Percentiles rank a stretch among this genome's conserved stretches.
Evolutionary conservation across 768 basidiomycete species (phyloP).

Genomic region (Auricularia heimuer): DNA sequence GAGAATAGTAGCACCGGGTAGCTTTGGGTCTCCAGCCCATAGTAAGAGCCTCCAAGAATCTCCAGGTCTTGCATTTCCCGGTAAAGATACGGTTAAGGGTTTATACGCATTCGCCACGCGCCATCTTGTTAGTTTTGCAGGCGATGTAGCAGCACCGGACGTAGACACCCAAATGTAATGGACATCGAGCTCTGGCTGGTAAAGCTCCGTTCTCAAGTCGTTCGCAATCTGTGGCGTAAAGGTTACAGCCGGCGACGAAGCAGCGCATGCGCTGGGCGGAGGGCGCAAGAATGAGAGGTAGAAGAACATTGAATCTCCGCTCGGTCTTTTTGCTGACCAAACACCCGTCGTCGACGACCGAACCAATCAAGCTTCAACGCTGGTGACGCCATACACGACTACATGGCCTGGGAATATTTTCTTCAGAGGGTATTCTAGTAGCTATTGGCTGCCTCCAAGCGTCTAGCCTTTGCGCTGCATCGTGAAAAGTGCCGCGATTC

Average conservation of each 20-base stretch:
- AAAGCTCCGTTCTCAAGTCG: slow-evolving; percentile 76
- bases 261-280: slow-evolving; percentile 48
- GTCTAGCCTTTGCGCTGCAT: no score
- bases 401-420: no score
- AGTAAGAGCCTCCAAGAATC: slow-evolving; percentile 61
- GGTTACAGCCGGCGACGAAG: slow-evolving; percentile 32
- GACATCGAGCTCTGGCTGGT: slow-evolving; percentile 45
- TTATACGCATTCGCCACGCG: slow-evolving; percentile 64
- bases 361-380: no score
- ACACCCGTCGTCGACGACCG: no score
- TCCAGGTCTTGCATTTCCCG: slow-evolving; percentile 39
- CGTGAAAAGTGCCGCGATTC: no score
- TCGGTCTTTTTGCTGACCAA: no score
- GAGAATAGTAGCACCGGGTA: slow-evolving; percentile 33
- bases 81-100: slow-evolving; percentile 56
- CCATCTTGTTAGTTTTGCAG: slow-evolving; percentile 70
- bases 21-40: slow-evolving; percentile 29
- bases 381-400: no score
- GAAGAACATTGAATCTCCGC: slow-evolving; percentile 51
- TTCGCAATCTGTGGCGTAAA: slow-evolving; percentile 84
- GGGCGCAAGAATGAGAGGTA: slow-evolving; percentile 87
- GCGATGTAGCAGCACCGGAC: slow-evolving; percentile 9
- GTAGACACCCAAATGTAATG: slow-evolving; percentile 53
- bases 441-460: no score
- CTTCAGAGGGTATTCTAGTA: no score